Conservation (phyloP, 2,329 filamentous ascomycete genomes). For the Fusarium nematophilum region DNA sequence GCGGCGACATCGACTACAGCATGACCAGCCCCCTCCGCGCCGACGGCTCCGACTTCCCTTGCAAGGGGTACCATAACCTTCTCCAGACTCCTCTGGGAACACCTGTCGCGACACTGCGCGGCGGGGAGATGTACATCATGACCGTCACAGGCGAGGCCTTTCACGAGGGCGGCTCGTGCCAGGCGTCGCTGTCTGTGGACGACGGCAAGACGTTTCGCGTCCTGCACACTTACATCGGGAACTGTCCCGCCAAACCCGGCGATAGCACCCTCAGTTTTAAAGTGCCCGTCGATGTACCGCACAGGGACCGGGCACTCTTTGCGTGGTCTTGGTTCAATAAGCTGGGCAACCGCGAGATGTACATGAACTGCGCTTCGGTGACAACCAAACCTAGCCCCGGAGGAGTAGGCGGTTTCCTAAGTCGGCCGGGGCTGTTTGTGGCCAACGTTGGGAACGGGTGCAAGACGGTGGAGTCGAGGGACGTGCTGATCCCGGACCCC, state of each 20-base stretch:
- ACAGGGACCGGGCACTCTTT: conserved; percentile 61
- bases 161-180: conserved; percentile 71
- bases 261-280: conserved; percentile 56
- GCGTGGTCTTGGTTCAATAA: conserved; percentile 74
- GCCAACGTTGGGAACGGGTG: conserved; percentile 72
- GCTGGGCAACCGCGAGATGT: conserved; percentile 74
- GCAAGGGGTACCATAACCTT: conserved; percentile 69
- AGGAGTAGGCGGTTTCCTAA: conserved; percentile 24
- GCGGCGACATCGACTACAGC: conserved; percentile 70
- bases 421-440: conserved; percentile 72
- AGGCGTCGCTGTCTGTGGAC: conserved; percentile 71
- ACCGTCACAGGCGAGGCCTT: conserved; percentile 63
- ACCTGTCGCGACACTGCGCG: conserved; percentile 61
- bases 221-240: conserved; percentile 49
- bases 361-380: conserved; percentile 75
- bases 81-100: conserved; percentile 48
- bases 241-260: conserved; percentile 45
- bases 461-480: conserved; percentile 63
- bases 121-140: conserved; percentile 65
- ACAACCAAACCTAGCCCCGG: conserved; percentile 52
- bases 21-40: conserved; percentile 73
- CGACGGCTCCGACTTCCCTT: conserved; percentile 76
- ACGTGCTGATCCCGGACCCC: conserved; percentile 72
- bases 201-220: conserved; percentile 69
- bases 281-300: conserved; percentile 63